A percentile compares a stretch with the other conserved stretches of the same genome.
Evolutionary conservation across 148 eudicot genomes (phyloP).

Genomic region (Fagopyrum tataricum): DNA sequence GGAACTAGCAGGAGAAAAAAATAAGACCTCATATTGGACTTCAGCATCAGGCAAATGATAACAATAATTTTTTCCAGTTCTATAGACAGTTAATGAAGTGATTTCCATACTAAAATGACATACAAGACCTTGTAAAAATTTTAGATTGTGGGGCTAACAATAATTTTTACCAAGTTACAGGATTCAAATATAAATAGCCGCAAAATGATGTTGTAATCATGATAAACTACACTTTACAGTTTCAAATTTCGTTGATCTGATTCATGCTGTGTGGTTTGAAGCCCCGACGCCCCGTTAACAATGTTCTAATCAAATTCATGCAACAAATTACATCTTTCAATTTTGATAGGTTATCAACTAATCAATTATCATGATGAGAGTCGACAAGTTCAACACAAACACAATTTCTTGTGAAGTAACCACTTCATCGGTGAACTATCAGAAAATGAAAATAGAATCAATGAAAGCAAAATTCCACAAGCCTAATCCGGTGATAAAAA

Average conservation of each 20-base stretch:
- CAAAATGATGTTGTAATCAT: not conserved
- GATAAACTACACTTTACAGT: not conserved
- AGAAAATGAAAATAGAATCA: not conserved
- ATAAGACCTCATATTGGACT: not conserved
- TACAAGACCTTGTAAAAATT: not conserved
- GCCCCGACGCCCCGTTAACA: not conserved
- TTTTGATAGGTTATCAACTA: not conserved
- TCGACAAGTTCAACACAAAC: not conserved
- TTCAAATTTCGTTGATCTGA: not conserved
- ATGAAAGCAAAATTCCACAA: not conserved
- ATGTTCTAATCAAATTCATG: not conserved
- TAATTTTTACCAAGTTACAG: not conserved
- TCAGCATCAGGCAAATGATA: not conserved
- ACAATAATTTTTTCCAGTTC: not conserved
- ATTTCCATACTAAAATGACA: not conserved
- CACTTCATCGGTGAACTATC: not conserved
- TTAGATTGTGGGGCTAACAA: not conserved
- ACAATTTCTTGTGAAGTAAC: not conserved
- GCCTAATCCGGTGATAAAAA: not conserved
- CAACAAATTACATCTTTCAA: not conserved
- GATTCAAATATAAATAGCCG: not conserved
- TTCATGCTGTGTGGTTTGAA: not conserved
- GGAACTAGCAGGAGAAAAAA: not conserved
- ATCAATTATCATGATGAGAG: not conserved
- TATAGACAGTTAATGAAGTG: not conserved